Base-by-base conservation (phyloP, 352 stramenopile genomes). In the Phytophthora colocasiae region DNA sequence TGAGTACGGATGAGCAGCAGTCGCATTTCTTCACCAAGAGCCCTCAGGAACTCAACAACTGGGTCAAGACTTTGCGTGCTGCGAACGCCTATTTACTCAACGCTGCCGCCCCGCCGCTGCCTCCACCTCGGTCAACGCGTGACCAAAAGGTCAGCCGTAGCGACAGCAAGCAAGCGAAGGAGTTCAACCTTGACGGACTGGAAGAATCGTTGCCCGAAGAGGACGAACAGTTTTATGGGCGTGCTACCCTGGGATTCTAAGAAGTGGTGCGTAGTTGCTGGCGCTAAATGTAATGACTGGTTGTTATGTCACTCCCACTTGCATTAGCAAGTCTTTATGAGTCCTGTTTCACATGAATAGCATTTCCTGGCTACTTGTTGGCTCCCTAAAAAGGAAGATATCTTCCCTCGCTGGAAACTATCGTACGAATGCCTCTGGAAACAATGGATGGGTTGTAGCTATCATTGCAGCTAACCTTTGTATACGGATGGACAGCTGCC, bases 1-100 rank as follows among this genome's bases (percentile, higher is more conserved):
- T 96, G 40, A 88, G 83, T 63, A 93, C 87, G 58, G 88, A 87
- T 59, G 79, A 85, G 46, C 87, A 94, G 71, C 88, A 94, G 70
- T 94, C 88, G 59, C 85, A 93, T 63, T 96, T 96, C 61, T 94
- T 91, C 71, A 91, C 88, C 17, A 85, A 85, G 60, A 89, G 63
- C 19, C 73, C 69, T 2, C 76, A 91, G 17, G 88, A 96, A 66
- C 67, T 94, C 9, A 78, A 83, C 58, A 80, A 75, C 22, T 96
- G 88, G 88, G 83, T 96, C 45, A 92, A 87, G 49, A 88, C 85
- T 11, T 65, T 96, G 56, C 83, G 87, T 26, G 82, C 76, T 43
- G 85, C 86, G 6, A 84, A 92, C 46, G 65, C 73, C 26, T 92
- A 77, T 65, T 76, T 93, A 62, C 68, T 89, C 49, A 82, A 72